phyloP scores from a whole-genome alignment of 805 yeast genomes.

The Metschnikowia koreensis region DNA sequence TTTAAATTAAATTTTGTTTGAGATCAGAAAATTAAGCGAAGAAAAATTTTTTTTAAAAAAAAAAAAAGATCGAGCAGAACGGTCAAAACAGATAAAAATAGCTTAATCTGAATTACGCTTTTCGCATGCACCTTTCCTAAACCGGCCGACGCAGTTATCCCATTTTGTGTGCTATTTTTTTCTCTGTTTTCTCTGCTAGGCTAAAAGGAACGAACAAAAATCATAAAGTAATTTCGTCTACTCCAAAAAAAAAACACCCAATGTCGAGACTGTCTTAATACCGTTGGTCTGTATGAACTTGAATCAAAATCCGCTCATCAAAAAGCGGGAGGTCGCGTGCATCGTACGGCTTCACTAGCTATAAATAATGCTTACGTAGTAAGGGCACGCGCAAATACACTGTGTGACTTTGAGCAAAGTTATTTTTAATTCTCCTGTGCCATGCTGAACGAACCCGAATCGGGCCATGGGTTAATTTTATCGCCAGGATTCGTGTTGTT shows the following conservation, averaged over 20 bases:
- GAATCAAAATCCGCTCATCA: no score
- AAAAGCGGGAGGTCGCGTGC: not conserved
- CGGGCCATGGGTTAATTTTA: no score
- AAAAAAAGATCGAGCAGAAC: not conserved
- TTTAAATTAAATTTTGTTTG: not conserved
- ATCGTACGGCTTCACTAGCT: not conserved
- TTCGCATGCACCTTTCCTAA: not conserved
- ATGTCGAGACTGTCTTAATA: no score
- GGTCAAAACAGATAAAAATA: not conserved
- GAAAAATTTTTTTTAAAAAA: no score
- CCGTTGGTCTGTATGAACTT: no score
- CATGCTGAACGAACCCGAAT: no score
- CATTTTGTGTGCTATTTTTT: not conserved
- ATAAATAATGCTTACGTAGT: not conserved
- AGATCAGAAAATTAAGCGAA: not conserved
- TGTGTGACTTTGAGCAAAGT: not conserved
- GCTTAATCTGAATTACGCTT: not conserved
- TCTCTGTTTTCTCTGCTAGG: not conserved
- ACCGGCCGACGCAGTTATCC: not conserved
- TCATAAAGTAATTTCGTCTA: no score
- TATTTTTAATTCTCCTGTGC: not conserved
- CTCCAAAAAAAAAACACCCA: no score
- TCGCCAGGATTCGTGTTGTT: no score
- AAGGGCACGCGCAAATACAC: not conserved
- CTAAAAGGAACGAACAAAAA: not conserved